These are phyloP conservation scores for Teunomyces panamensis DNA, from an alignment of 805 yeast species.

Conservation along the genomic window DNA sequence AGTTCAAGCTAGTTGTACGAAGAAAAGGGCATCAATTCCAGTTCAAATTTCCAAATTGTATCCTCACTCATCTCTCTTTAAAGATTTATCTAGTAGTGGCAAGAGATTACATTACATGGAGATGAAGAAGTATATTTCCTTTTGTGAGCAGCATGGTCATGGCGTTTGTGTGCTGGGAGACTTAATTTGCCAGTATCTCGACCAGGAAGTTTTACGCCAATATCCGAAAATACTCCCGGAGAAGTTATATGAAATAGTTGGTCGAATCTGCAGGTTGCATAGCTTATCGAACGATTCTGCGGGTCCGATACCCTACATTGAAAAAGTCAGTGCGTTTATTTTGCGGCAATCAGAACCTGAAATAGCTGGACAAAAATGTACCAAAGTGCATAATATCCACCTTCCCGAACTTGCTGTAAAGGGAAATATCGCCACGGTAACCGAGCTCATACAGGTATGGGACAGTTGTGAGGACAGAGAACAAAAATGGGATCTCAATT, in stretches of 20 bases:
- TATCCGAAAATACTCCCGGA: neutral
- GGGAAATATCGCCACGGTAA: neutral
- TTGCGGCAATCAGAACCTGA: neutral
- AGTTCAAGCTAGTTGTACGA: neutral
- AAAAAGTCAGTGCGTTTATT: neutral
- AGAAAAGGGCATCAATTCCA: neutral
- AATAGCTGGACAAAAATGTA: neutral
- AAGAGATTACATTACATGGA: constrained; percentile 1
- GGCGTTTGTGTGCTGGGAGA: neutral
- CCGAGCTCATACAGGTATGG: constrained; percentile 2
- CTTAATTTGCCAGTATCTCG: neutral
- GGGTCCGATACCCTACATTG: neutral
- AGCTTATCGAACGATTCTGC: neutral
- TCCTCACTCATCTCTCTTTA: neutral
- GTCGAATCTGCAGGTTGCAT: neutral
- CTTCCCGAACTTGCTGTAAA: neutral
- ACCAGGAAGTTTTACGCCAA: neutral
- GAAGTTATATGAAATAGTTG: neutral
- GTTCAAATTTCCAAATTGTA: neutral
- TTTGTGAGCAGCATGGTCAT: neutral
- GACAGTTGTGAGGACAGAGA: neutral
- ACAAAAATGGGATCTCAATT: neutral
- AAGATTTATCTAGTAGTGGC: neutral
- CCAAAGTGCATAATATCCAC: neutral
- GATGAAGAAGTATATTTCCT: neutral